Percentiles rank a stretch among this genome's conserved stretches.
Evolutionary conservation across 2,329 filamentous ascomycete species (phyloP).

Genomic region (Epichloe festucae): DNA sequence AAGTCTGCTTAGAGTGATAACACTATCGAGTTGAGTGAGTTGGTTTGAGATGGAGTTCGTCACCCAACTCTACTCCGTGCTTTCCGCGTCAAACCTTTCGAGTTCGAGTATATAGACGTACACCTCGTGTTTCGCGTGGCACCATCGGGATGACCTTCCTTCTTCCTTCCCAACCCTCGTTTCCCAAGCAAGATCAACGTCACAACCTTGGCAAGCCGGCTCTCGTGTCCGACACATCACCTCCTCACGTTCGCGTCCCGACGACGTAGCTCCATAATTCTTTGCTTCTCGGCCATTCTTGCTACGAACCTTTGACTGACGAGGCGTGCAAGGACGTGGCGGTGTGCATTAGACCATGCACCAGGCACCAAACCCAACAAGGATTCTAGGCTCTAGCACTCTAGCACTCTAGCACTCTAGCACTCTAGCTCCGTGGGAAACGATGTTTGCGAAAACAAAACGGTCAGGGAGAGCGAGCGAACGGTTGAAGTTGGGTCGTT

Average conservation of each 20-base stretch:
- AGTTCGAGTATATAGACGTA: not conserved
- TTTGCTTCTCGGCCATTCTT: not conserved
- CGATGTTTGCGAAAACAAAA: not conserved
- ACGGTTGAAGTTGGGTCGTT: not conserved
- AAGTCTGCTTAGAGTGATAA: too few relatives aligned
- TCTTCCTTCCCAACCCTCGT: not conserved
- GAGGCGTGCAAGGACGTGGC: not conserved
- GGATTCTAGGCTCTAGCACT: not conserved
- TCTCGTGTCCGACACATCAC: not conserved
- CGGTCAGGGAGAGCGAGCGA: not conserved
- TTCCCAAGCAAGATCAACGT: not conserved
- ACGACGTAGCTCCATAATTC: not conserved
- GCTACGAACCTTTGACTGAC: not conserved
- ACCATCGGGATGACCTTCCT: not conserved
- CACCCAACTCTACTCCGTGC: too few relatives aligned
- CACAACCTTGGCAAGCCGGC: not conserved
- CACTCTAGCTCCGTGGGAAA: not conserved
- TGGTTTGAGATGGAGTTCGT: too few relatives aligned
- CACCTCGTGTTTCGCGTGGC: not conserved
- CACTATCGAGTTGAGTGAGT: too few relatives aligned
- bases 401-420: too few relatives aligned
- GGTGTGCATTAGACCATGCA: slow-evolving; percentile 5
- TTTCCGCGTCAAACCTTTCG: too few relatives aligned
- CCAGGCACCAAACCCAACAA: not conserved
- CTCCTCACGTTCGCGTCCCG: not conserved